Percentiles rank a stretch among this genome's conserved stretches.
phyloP scores from a whole-genome alignment of 2,329 filamentous ascomycete genomes.

The Colletotrichum sp. region DNA sequence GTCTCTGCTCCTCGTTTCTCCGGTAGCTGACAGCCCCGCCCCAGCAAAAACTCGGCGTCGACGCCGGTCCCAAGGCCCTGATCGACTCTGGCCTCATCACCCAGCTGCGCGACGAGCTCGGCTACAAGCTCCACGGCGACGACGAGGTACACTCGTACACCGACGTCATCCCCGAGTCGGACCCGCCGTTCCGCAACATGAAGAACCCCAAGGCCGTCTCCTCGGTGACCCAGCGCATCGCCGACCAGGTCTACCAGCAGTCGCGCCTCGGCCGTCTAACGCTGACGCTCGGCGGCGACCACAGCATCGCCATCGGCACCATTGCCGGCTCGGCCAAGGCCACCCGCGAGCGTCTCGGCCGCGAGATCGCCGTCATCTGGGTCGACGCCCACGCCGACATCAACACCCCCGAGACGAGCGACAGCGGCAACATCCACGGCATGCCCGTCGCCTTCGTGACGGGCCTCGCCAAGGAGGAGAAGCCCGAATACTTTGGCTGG shows the following conservation, averaged over 20 bases:
- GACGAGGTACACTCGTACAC: conserved; percentile 81
- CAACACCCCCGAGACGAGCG: conserved; percentile 91
- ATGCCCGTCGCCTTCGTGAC: conserved; percentile 96
- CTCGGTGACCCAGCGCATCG: conserved; percentile 81
- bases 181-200: conserved; percentile 89
- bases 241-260: conserved; percentile 86
- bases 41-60: conserved; percentile 89
- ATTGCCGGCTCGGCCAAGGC: conserved; percentile 88
- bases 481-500: conserved; percentile 89
- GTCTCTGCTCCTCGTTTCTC: neutral
- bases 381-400: conserved; percentile 98
- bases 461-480: conserved; percentile 78
- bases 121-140: conserved; percentile 88
- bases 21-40: neutral
- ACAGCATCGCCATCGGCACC: conserved; percentile 95
- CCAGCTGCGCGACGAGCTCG: conserved; percentile 83
- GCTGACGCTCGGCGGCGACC: conserved; percentile 92
- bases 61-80: conserved; percentile 86
- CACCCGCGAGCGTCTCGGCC: conserved; percentile 77
- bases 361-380: conserved; percentile 96
- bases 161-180: conserved; percentile 71
- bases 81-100: conserved; percentile 87
- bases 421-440: conserved; percentile 93
- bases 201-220: conserved; percentile 90
- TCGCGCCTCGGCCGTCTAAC: conserved; percentile 84